Evolutionary conservation across 169 alveolate species (phyloP), one percentile per base, ranked within the genome.

Genomic region (Amoebophrya sp.): DNA sequence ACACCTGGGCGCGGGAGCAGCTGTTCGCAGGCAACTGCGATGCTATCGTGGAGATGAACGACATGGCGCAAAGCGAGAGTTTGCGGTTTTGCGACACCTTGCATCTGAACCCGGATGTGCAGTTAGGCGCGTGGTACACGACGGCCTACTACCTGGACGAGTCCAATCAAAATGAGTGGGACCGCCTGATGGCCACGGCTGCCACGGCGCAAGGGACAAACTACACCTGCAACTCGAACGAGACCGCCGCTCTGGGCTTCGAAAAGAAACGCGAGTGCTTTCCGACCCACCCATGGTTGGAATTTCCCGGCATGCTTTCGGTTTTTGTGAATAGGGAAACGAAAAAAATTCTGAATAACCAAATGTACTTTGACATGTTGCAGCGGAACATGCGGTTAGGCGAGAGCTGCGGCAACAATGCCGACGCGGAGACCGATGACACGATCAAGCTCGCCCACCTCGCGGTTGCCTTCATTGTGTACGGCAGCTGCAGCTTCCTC

Each of bases 21-120:
- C 32, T 66, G 29, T 7, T 12, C 35, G 10, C 1, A 66, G 83
- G 83, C 7, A 25, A 66, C 32, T 66, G 83, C 83, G 83, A 66
- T 25, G 83, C 83, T 0, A 66, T 66, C 83, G 39, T 66, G 1
- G 83, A 66, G 35, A 7, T 25, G 83, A 7, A 12, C 83, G 32
- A 7, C 32, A 7, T 66, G 7, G 83, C 83, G 29, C 83, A 66
- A 1, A 18, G 1, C 32, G 83, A 66, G 35, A 25, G 35, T 2
- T 25, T 66, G 83, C 83, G 32, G 83, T 66, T 66, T 25, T 66
- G 83, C 83, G 83, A 25, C 18, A 7, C 83, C 83, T 1, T 66
- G 29, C 83, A 66, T 25, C 83, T 66, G 35, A 66, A 66, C 83
- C 83, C 83, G 83, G 83, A 66, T 25, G 32, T 66, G 83, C 83